Base-by-base conservation (phyloP, 2,329 filamentous ascomycete genomes). In the Biscogniauxia sp. region DNA sequence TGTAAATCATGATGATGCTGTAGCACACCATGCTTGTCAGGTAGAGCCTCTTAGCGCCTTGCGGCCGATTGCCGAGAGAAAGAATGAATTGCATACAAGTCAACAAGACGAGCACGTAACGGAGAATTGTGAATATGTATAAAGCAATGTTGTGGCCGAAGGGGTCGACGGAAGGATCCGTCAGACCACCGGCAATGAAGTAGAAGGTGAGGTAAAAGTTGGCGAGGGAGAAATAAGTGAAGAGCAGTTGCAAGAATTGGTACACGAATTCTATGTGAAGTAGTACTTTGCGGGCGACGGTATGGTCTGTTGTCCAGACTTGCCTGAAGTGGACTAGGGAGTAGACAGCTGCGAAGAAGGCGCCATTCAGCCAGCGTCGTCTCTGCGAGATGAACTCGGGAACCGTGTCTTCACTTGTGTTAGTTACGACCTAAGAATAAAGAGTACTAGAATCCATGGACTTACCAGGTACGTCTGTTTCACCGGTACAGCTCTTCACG, bases 141-240 rank as follows among this genome's bases (percentile, higher is more conserved):
- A 86, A 86, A 54, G 91, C 94, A 65, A 96, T 88, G 64, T 88
- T 84, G 76, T 97, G 91, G 17, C 93, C 93, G 68, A 99, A 99
- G 0, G 96, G 96, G 75, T 99, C 95, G 66, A 96, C 81, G 25
- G 80, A 80, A 0, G 85, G 79, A 70, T 98, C 92, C 0, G 90
- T 85, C 17, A 99, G 83, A 50, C 93, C 96, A 51, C 95, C 95
- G 20, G 93, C 93, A 67, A 99, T 89, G 80, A 99, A 99, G 84
- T 93, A 99, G 79, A 99, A 99, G 60, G 93, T 96, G 56, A 99
- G 88, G 76, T 98, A 99, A 82, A 98, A 99, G 81, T 99, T 99
- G 76, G 94, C 93, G 50, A 99, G 87, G 11, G 94, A 97, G 80
- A 99, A 98, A 80, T 92, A 99, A 53, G 95, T 99, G 80, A 99